A percentile compares a stretch with the other conserved stretches of the same genome.
These are phyloP conservation scores for Kuraishia cidri DNA, from an alignment of 805 yeast genomes.

Conservation along the genomic window DNA sequence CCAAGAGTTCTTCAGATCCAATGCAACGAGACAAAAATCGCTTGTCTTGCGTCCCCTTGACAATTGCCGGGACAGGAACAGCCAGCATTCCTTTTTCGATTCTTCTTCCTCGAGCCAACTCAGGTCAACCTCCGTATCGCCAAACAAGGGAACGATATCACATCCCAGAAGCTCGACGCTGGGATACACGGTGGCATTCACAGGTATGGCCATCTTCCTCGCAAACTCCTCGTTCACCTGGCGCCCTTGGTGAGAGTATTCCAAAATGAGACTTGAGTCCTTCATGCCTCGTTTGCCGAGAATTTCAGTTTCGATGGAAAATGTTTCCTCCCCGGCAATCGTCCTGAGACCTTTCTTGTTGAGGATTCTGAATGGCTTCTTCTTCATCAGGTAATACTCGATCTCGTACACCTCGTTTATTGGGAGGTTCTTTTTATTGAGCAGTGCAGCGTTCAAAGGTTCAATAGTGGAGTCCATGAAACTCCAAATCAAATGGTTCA, in stretches of 20 bases:
- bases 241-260: constrained; percentile 59
- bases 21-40: constrained; percentile 52
- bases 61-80: constrained; percentile 20
- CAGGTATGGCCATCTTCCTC: constrained; percentile 58
- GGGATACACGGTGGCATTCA: constrained; percentile 61
- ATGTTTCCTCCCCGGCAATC: constrained; percentile 26
- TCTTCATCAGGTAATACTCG: constrained; percentile 56
- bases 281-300: constrained; percentile 69
- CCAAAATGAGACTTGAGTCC: constrained; percentile 54
- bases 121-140: constrained; percentile 5
- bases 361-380: constrained; percentile 45
- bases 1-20: constrained; percentile 84
- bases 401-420: constrained; percentile 65
- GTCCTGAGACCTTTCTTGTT: constrained; percentile 33
- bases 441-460: constrained; percentile 45
- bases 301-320: constrained; percentile 45
- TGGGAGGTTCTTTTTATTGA: constrained; percentile 32
- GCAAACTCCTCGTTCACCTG: constrained; percentile 22
- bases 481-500: constrained; percentile 50
- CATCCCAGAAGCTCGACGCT: constrained; percentile 69
- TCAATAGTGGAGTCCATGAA: constrained; percentile 70
- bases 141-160: constrained; percentile 57
- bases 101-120: constrained; percentile 6
- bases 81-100: constrained; percentile 16
- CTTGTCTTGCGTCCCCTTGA: constrained; percentile 24